phyloP scores from a whole-genome alignment of 2,329 filamentous ascomycete species.

The Fusarium burgessii region DNA sequence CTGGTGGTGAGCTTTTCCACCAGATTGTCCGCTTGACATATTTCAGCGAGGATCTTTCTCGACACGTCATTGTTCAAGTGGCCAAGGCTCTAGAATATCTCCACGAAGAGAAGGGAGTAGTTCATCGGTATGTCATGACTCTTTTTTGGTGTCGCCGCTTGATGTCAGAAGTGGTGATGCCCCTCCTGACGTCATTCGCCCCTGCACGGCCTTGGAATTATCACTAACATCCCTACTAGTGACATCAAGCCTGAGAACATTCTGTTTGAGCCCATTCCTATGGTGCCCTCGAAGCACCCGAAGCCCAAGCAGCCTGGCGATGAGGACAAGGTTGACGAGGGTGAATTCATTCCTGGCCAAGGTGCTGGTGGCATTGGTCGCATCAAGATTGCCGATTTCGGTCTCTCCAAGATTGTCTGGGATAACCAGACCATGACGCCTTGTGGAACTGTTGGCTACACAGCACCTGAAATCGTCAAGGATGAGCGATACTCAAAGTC shows the following conservation, averaged over 20 bases:
- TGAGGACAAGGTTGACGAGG: constrained; percentile 97
- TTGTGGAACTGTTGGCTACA: constrained; percentile 98
- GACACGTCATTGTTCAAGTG: constrained; percentile 95
- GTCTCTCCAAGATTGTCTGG: constrained; percentile 97
- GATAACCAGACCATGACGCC: constrained; percentile 98
- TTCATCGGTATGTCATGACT: constrained; percentile 81
- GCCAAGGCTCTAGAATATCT: constrained; percentile 94
- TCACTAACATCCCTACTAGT: constrained; percentile 60
- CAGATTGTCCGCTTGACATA: constrained; percentile 98
- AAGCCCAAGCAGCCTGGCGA: constrained; percentile 88
- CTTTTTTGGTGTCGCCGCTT: neutral
- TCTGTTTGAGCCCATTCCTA: constrained; percentile 87
- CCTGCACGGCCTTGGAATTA: constrained; percentile 33
- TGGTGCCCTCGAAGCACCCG: constrained; percentile 82
- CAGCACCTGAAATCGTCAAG: constrained; percentile 97
- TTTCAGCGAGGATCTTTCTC: constrained; percentile 94
- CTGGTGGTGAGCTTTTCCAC: constrained; percentile 96
- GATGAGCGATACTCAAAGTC: constrained; percentile 99
- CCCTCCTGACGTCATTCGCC: constrained; percentile 48
- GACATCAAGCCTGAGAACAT: constrained; percentile 99
- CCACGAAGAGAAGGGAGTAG: constrained; percentile 93
- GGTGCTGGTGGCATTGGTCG: constrained; percentile 91
- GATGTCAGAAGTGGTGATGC: constrained; percentile 32
- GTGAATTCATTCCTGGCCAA: constrained; percentile 85
- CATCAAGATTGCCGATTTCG: constrained; percentile 99